These are phyloP conservation scores for Sarocladium kiliense DNA, from an alignment of 2,329 filamentous ascomycete genomes.

Conservation along the genomic window DNA sequence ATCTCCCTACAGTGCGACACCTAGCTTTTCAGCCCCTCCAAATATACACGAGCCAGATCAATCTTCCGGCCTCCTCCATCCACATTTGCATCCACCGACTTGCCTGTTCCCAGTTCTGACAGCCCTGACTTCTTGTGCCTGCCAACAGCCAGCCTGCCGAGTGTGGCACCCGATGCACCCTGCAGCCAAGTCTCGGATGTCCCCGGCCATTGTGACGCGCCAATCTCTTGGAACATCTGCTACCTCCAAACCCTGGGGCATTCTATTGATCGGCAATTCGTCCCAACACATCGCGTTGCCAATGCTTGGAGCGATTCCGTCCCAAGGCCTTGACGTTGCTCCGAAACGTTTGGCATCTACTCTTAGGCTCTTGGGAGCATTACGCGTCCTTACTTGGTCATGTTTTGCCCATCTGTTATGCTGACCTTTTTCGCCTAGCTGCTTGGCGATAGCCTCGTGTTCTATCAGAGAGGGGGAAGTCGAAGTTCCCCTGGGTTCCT, in stretches of 20 bases:
- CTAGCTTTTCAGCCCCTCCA: neutral
- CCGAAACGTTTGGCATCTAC: neutral
- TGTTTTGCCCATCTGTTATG: neutral
- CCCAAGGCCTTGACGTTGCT: neutral
- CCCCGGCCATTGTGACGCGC: neutral
- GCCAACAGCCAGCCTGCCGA: neutral
- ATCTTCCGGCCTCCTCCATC: neutral
- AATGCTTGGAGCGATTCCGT: neutral
- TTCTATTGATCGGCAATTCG: neutral
- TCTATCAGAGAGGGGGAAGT: neutral
- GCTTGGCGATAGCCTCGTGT: neutral
- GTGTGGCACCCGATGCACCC: neutral
- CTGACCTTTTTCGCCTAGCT: neutral
- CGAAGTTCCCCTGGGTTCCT: no score
- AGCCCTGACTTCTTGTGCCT: no score
- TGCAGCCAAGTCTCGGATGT: slow-evolving; percentile 2
- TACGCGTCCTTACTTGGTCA: neutral
- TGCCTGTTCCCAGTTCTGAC: no score
- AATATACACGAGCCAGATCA: neutral
- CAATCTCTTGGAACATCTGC: neutral
- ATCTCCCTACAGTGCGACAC: neutral
- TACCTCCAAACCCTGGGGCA: neutral
- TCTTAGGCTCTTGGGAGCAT: neutral
- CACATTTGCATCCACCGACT: neutral
- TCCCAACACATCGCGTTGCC: neutral